Conservation (phyloP, 768 basidiomycete genomes). For the Filobasidium floriforme region DNA sequence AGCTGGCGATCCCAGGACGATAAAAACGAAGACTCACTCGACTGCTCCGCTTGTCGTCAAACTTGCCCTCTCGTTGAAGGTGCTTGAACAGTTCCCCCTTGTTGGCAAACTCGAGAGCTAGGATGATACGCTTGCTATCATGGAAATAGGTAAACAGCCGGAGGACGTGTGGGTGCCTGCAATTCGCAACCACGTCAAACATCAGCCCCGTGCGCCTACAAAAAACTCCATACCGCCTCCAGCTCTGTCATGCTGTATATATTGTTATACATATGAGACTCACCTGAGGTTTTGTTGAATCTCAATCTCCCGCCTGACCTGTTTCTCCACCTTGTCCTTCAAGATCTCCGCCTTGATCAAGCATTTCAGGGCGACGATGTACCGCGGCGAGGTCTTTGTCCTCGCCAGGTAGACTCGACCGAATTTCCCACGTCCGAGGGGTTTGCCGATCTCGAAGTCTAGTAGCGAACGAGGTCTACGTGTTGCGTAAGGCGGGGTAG, state of each 20-base stretch:
- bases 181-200: background rate
- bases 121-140: slow-evolving; percentile 92
- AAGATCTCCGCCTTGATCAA: slow-evolving; percentile 95
- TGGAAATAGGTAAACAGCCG: slow-evolving; percentile 96
- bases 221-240: slow-evolving; percentile 25
- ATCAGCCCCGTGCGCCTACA: background rate
- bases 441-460: slow-evolving; percentile 87
- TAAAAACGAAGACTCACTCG: slow-evolving; percentile 43
- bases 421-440: slow-evolving; percentile 98
- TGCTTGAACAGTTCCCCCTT: slow-evolving; percentile 97
- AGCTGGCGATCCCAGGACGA: background rate
- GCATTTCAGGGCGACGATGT: slow-evolving; percentile 93
- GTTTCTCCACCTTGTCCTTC: slow-evolving; percentile 84
- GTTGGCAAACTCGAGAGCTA: slow-evolving; percentile 96
- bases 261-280: background rate
- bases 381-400: slow-evolving; percentile 70
- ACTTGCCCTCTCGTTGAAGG: slow-evolving; percentile 72
- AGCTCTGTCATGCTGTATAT: background rate
- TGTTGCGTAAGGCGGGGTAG: no score
- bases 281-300: slow-evolving; percentile 49
- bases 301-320: slow-evolving; percentile 94
- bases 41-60: slow-evolving; percentile 78
- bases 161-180: slow-evolving; percentile 82
- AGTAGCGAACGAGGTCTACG: slow-evolving; percentile 13
- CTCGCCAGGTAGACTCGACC: slow-evolving; percentile 98